Evolutionary conservation across 495 filamentous ascomycete genomes (phyloP).

Genomic region (Cercophora sp.): DNA sequence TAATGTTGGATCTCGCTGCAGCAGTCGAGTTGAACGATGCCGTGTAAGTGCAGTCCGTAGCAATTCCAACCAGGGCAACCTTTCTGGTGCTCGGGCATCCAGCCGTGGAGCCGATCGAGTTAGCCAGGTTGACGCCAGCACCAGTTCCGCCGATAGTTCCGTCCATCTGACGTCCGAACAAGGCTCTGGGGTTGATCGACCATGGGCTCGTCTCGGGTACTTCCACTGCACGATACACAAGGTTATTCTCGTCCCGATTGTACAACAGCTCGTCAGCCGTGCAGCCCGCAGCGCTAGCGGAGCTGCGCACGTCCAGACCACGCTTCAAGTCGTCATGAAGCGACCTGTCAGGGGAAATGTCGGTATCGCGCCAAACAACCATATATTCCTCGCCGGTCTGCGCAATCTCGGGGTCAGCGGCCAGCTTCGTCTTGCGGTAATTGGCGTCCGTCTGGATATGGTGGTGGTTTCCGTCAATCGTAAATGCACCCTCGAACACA

Average conservation of each 20-base stretch:
- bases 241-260: slow-evolving; percentile 64
- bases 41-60: slow-evolving; percentile 88
- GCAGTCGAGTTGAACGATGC: slow-evolving; percentile 59
- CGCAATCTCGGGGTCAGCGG: slow-evolving; percentile 67
- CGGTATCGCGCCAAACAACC: slow-evolving; percentile 88
- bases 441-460: slow-evolving; percentile 76
- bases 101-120: slow-evolving; percentile 71
- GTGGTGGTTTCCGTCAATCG: slow-evolving; percentile 73
- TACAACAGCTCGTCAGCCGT: slow-evolving; percentile 63
- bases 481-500: slow-evolving; percentile 89
- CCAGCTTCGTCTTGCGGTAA: slow-evolving; percentile 70
- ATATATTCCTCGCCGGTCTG: slow-evolving; percentile 67
- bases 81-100: slow-evolving; percentile 86
- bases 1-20: slow-evolving; percentile 64
- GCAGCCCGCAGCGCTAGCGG: slow-evolving; percentile 43
- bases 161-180: slow-evolving; percentile 47
- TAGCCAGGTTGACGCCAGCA: slow-evolving; percentile 75
- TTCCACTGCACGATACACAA: slow-evolving; percentile 50
- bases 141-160: slow-evolving; percentile 66
- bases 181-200: slow-evolving; percentile 24
- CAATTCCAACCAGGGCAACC: slow-evolving; percentile 87
- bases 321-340: slow-evolving; percentile 36
- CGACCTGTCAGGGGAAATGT: slow-evolving; percentile 49
- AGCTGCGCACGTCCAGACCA: slow-evolving; percentile 19
- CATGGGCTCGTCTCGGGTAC: slow-evolving; percentile 19